A percentile compares a stretch with the other conserved stretches of the same genome.
Evolutionary conservation across 2,329 filamentous ascomycete genomes (phyloP).

Genomic region (Bisporella sp.): DNA sequence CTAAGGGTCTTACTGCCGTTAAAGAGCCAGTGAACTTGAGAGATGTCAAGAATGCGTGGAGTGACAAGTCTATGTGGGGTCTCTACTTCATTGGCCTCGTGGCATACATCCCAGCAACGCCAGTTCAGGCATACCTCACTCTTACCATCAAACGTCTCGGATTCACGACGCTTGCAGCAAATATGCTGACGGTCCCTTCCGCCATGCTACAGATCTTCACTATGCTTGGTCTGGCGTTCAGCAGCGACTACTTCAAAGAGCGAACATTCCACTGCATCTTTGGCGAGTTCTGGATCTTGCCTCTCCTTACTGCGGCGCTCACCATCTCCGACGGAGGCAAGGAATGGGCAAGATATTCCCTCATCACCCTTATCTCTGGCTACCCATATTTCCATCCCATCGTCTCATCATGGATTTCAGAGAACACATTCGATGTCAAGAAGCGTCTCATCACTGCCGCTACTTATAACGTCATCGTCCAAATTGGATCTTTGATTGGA

Average conservation of each 20-base stretch:
- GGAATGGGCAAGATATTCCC: slow-evolving; percentile 44
- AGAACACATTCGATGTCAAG: slow-evolving; percentile 43
- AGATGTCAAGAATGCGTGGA: slow-evolving; percentile 38
- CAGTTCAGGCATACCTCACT: slow-evolving; percentile 43
- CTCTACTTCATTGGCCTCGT: slow-evolving; percentile 41
- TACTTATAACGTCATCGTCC: slow-evolving; percentile 42
- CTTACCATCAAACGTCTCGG: slow-evolving; percentile 48
- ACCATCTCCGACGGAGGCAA: slow-evolving; percentile 39
- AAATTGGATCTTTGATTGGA: slow-evolving; percentile 38
- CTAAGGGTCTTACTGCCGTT: slow-evolving; percentile 42
- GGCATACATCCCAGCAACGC: slow-evolving; percentile 41
- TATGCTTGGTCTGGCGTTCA: slow-evolving; percentile 45
- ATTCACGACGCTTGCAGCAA: slow-evolving; percentile 52
- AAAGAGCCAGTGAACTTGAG: slow-evolving; percentile 35
- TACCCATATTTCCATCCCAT: slow-evolving; percentile 54
- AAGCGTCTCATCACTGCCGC: slow-evolving; percentile 41
- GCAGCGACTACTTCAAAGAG: slow-evolving; percentile 48
- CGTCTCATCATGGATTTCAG: slow-evolving; percentile 41
- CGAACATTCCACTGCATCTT: slow-evolving; percentile 45
- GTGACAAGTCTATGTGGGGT: slow-evolving; percentile 41
- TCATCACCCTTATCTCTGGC: slow-evolving; percentile 46
- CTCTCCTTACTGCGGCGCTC: slow-evolving; percentile 43
- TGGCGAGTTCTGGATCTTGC: slow-evolving; percentile 45
- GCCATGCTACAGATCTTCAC: slow-evolving; percentile 50
- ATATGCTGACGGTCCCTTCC: slow-evolving; percentile 55